These are phyloP conservation scores for Boletus vinaceobasis DNA, from an alignment of 768 basidiomycete species.

Conservation along the genomic window DNA sequence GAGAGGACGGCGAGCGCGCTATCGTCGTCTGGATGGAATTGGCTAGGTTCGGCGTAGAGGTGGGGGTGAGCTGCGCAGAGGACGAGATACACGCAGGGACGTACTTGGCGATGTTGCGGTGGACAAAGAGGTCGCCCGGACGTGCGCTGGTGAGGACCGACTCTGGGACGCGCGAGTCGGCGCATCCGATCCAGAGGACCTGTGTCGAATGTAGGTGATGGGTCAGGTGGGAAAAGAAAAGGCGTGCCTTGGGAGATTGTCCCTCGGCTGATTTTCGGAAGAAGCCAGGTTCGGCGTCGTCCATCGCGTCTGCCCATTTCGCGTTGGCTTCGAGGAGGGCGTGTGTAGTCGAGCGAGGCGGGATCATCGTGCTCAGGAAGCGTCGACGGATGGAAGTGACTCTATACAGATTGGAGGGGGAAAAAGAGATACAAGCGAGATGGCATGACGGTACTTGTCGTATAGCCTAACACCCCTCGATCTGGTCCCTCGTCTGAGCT, in stretches of 20 bases:
- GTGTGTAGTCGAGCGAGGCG: not conserved
- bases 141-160: constrained; percentile 65
- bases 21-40: constrained; percentile 69
- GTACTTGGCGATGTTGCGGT: constrained; percentile 88
- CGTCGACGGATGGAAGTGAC: not conserved
- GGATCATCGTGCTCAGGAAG: constrained; percentile 1
- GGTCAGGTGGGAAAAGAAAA: not conserved
- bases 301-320: constrained; percentile 66
- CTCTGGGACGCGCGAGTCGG: constrained; percentile 88
- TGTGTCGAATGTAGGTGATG: constrained; percentile 25
- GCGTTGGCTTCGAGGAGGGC: constrained; percentile 51
- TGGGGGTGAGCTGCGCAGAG: not conserved
- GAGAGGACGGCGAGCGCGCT: constrained; percentile 68
- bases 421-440: not conserved
- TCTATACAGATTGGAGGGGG: not conserved
- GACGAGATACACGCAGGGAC: constrained; percentile 12
- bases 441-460: no score
- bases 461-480: not conserved
- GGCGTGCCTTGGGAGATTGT: constrained; percentile 61
- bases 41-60: constrained; percentile 33
- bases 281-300: constrained; percentile 55
- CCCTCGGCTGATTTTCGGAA: constrained; percentile 58
- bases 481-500: constrained; percentile 4
- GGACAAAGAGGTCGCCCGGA: constrained; percentile 86
- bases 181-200: constrained; percentile 81